A percentile compares a stretch with the other conserved stretches of the same genome.
phyloP scores from a whole-genome alignment of 139 green algal species.

The Closterium sp. region DNA sequence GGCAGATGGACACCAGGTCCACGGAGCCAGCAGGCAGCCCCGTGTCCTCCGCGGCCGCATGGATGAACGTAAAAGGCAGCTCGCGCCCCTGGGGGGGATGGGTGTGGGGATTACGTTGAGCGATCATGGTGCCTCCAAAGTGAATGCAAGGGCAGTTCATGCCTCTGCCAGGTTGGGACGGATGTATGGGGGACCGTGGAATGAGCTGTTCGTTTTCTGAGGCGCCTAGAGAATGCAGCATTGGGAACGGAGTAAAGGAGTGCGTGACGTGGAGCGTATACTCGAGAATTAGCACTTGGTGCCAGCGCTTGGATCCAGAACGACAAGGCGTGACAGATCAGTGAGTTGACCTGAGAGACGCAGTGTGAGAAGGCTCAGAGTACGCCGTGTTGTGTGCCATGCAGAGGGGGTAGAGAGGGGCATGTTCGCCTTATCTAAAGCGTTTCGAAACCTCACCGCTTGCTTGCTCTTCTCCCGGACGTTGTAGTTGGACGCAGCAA shows the following conservation, averaged over 20 bases:
- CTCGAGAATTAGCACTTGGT: neutral
- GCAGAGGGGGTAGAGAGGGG: too few species aligned
- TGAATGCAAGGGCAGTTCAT: neutral
- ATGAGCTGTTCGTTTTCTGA: too few species aligned
- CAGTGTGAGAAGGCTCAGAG: too few species aligned
- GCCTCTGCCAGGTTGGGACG: neutral
- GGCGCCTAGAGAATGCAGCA: too few species aligned
- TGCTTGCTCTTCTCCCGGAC: neutral
- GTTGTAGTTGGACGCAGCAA: conserved; percentile 77
- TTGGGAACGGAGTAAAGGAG: too few species aligned
- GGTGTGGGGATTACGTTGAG: too few species aligned
- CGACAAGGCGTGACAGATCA: too few species aligned
- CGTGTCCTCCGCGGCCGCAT: conserved; percentile 48
- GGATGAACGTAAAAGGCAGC: conserved; percentile 21
- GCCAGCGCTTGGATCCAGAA: neutral
- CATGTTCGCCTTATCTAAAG: neutral
- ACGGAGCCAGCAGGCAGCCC: conserved; percentile 21
- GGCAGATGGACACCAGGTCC: conserved; percentile 52
- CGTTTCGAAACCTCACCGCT: neutral
- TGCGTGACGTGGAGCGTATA: too few species aligned
- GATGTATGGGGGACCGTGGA: too few species aligned
- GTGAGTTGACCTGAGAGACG: too few species aligned
- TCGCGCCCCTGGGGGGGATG: neutral
- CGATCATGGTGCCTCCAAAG: too few species aligned
- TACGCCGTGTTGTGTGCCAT: too few species aligned